These are phyloP conservation scores for Penicillium sp. DNA, from an alignment of 2,329 filamentous ascomycete genomes.

Conservation along the genomic window DNA sequence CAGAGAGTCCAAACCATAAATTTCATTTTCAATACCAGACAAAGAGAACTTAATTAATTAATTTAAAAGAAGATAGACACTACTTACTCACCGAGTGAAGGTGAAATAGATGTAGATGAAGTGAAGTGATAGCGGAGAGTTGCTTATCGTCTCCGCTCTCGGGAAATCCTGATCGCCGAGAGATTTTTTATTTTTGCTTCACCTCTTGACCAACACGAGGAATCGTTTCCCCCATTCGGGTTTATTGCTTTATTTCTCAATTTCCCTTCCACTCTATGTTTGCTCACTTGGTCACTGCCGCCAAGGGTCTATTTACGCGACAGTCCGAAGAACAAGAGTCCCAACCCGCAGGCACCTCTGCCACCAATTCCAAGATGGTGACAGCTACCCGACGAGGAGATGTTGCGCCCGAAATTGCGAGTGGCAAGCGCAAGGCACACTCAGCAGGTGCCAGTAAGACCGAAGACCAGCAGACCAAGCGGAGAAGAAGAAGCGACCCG, in stretches of 20 bases:
- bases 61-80: background rate
- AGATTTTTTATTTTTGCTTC: slow-evolving; percentile 27
- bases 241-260: slow-evolving; percentile 1
- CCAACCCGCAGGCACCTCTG: slow-evolving; percentile 14
- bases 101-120: background rate
- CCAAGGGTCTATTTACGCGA: slow-evolving; percentile 43
- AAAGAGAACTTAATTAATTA: background rate
- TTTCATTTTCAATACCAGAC: background rate
- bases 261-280: slow-evolving; percentile 38
- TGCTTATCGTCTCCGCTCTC: slow-evolving; percentile 19
- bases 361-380: slow-evolving; percentile 35
- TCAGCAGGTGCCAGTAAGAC: slow-evolving; percentile 21
- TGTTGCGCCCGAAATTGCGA: slow-evolving; percentile 22
- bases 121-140: slow-evolving; percentile 9
- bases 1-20: background rate
- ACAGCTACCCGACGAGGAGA: slow-evolving; percentile 34
- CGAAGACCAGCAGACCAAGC: slow-evolving; percentile 34
- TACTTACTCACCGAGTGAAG: background rate
- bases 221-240: slow-evolving; percentile 7
- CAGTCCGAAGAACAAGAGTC: slow-evolving; percentile 23
- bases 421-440: slow-evolving; percentile 38
- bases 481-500: slow-evolving; percentile 33
- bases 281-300: slow-evolving; percentile 43
- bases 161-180: slow-evolving; percentile 27
- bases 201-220: slow-evolving; percentile 6